Base-by-base conservation (phyloP, 2,329 filamentous ascomycete species). In the Metarhizium sp. region DNA sequence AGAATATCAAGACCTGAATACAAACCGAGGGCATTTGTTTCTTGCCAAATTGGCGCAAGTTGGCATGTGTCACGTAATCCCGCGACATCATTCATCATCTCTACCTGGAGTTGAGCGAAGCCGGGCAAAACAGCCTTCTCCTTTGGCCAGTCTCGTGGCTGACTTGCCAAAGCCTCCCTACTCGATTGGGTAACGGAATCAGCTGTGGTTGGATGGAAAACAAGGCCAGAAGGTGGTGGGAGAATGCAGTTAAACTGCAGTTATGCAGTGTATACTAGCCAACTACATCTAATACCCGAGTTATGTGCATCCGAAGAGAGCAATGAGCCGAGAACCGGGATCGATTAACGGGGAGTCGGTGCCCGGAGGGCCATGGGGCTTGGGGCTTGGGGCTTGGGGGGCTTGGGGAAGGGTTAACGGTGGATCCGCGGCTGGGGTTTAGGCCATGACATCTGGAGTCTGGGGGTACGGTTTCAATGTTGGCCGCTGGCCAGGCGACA, bases 251-350 rank as follows among this genome's bases (percentile, higher is more conserved):
- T 47, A 20, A 11, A 16, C 47, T 55, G 53, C 49, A 51, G 20
- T n/a, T 48, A 48, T 51, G 30, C 53, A n/a, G 42, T 46, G 49
- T 43, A 20, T 47, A 13, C 36, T n/a, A n/a, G 16, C 16, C 13
- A 11, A 16, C n/a, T 42, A 18, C n/a, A 29, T 18, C 40, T 7
- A 36, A 2, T 46, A 18, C n/a, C 38, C 20, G 50, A 52, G 50
- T 25, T 29, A 25, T 36, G 20, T 30, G 6, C 42, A 25, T 4
- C 25, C 25, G 25, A 25, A 25, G 29, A 53, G 32, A 18, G 29
- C 30, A 13, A 51, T 49, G 30, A 50, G 52, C 52, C 52, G 52
- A 54, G 46, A 50, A 50, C 25, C 52, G 46, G 36, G 52, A 18
- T 38, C 20, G 40, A 46, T 45, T n/a, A 3, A 48, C 14, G 46